Conservation (phyloP, 495 filamentous ascomycete genomes). For the Penicillium mononematosum region DNA sequence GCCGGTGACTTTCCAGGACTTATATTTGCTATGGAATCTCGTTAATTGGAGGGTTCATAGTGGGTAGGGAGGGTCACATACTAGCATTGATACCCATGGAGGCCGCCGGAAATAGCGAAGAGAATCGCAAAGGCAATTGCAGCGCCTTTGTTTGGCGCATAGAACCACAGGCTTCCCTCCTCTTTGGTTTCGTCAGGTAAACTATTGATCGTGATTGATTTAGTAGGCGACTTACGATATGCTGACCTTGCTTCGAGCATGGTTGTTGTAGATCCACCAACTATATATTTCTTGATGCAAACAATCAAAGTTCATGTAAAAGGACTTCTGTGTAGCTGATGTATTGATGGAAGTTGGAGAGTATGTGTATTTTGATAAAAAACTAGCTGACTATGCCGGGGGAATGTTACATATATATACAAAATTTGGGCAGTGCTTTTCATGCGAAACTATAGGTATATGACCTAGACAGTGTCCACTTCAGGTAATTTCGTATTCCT, state of each 20-base stretch:
- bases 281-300: background rate
- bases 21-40: conserved; percentile 39
- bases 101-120: conserved; percentile 56
- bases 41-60: background rate
- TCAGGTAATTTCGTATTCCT: background rate
- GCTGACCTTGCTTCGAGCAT: conserved; percentile 23
- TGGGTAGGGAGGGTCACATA: conserved; percentile 22
- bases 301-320: background rate
- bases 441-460: too few species aligned
- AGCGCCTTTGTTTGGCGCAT: conserved; percentile 72
- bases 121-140: conserved; percentile 66
- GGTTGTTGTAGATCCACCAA: background rate
- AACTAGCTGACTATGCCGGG: background rate
- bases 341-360: background rate
- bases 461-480: background rate
- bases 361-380: background rate
- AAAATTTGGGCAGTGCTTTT: background rate
- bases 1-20: conserved; percentile 53
- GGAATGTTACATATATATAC: background rate
- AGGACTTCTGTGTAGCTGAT: background rate
- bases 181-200: conserved; percentile 30
- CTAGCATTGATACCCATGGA: conserved; percentile 65
- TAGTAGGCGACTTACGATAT: conserved; percentile 16
- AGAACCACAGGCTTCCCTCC: conserved; percentile 61
- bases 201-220: conserved; percentile 1